A percentile compares a stretch with the other conserved stretches of the same genome.
Conservation (phyloP, 495 filamentous ascomycete genomes). For the Xylaria telfairii region DNA sequence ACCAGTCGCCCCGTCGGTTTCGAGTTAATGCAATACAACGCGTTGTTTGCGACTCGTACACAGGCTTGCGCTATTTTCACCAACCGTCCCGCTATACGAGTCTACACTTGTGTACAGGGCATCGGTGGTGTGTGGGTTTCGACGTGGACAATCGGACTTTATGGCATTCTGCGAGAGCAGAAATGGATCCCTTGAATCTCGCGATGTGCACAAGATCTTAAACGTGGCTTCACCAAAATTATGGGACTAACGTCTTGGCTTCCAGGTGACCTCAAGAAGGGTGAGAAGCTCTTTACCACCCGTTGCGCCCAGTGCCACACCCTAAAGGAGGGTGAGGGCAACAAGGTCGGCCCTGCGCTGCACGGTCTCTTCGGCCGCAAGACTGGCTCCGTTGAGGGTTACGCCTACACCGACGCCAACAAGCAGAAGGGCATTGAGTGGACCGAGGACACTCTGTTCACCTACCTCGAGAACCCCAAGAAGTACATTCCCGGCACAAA, state of each 20-base stretch:
- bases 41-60: conserved; percentile 22
- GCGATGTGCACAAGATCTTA: neutral
- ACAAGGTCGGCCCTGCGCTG: conserved; percentile 98
- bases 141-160: neutral
- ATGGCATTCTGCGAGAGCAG: neutral
- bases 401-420: conserved; percentile 99
- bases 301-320: conserved; percentile 99
- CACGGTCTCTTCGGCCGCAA: conserved; percentile 98
- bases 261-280: conserved; percentile 92
- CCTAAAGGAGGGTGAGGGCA: conserved; percentile 80
- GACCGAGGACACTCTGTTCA: conserved; percentile 80
- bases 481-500: conserved; percentile 95
- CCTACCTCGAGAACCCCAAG: conserved; percentile 65
- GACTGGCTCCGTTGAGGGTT: conserved; percentile 88
- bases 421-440: conserved; percentile 92
- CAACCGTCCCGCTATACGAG: neutral
- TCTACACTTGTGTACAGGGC: conserved; percentile 4
- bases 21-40: neutral
- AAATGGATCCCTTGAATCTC: neutral
- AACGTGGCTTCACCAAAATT: neutral
- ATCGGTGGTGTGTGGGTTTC: neutral
- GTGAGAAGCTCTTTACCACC: conserved; percentile 99
- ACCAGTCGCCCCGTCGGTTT: neutral
- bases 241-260: conserved; percentile 41
- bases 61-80: conserved; percentile 49